Percentiles rank a stretch among this genome's conserved stretches.
Evolutionary conservation across 208 protist genomes (phyloP).

Genomic region (Crithidia acanthocephali): DNA sequence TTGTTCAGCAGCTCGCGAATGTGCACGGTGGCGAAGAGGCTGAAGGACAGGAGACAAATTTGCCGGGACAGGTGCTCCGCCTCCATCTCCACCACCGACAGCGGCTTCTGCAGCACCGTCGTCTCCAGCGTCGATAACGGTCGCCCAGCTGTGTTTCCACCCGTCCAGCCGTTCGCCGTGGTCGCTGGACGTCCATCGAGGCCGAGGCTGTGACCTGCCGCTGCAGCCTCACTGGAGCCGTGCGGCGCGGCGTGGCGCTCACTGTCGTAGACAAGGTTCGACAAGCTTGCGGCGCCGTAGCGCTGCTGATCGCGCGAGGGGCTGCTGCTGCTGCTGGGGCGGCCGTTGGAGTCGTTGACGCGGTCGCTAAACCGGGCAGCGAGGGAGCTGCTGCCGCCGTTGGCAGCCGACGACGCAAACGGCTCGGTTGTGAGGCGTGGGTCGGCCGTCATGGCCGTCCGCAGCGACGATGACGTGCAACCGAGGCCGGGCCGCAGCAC

Average conservation of each 20-base stretch:
- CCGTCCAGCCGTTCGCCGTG: not conserved
- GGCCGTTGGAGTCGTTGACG: not conserved
- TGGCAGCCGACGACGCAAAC: not conserved
- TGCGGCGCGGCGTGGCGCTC: not conserved
- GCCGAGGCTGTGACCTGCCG: not conserved
- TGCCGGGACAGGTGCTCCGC: slow-evolving; percentile 49
- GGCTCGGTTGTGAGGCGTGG: not conserved
- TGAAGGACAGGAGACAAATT: slow-evolving; percentile 66
- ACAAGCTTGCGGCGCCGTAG: not conserved
- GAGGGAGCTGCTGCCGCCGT: not conserved
- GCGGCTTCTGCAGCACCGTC: slow-evolving; percentile 23
- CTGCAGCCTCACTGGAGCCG: not conserved
- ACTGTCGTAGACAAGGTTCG: not conserved
- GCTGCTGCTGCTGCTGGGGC: slow-evolving; percentile 7
- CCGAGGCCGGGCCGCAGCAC: slow-evolving; percentile 23
- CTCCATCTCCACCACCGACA: slow-evolving; percentile 26
- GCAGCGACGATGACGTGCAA: slow-evolving; percentile 20
- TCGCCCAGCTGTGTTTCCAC: not conserved
- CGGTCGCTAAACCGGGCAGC: slow-evolving; percentile 13
- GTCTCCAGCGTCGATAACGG: slow-evolving; percentile 1
- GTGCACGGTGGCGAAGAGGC: slow-evolving; percentile 57
- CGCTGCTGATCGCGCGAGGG: slow-evolving; percentile 3
- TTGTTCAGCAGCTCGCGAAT: slow-evolving; percentile 72
- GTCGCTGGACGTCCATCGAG: not conserved
- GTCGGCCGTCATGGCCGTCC: slow-evolving; percentile 17